Conservation (phyloP, 257 asterid genomes). For the Plantago major region DNA sequence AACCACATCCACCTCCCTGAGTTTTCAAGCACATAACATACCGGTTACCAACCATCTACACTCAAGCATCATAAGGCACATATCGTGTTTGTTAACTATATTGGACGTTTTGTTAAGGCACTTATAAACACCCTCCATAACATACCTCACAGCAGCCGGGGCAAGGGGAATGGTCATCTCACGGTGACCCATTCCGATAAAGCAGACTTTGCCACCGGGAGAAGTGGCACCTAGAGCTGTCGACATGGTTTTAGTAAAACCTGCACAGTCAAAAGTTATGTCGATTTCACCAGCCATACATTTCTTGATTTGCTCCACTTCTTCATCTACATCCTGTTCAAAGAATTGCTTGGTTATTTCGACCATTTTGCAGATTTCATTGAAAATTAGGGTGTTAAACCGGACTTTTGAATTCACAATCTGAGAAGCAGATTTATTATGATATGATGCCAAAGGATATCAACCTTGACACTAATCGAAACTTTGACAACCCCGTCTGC, state of each 20-base stretch:
- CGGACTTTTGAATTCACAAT: no score
- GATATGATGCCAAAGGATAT: conserved; percentile 10
- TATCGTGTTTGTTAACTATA: background rate
- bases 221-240: conserved; percentile 77
- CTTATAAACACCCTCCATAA: no score
- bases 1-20: conserved; percentile 86
- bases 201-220: conserved; percentile 87
- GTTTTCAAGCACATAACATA: background rate
- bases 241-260: conserved; percentile 79
- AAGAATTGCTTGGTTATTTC: no score
- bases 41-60: background rate
- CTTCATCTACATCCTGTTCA: conserved; percentile 60
- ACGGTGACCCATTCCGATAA: conserved; percentile 75
- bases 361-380: no score
- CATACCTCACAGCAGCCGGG: conserved; percentile 85
- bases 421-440: background rate
- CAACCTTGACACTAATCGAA: conserved; percentile 55
- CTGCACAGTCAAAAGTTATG: conserved; percentile 80
- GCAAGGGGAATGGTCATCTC: conserved; percentile 83
- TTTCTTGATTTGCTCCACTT: conserved; percentile 53
- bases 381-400: no score
- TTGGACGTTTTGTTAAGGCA: no score
- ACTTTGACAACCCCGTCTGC: conserved; percentile 69
- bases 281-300: conserved; percentile 57
- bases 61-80: background rate